Base-by-base conservation (phyloP, 2,329 filamentous ascomycete species). In the Graphilbum sp. region DNA sequence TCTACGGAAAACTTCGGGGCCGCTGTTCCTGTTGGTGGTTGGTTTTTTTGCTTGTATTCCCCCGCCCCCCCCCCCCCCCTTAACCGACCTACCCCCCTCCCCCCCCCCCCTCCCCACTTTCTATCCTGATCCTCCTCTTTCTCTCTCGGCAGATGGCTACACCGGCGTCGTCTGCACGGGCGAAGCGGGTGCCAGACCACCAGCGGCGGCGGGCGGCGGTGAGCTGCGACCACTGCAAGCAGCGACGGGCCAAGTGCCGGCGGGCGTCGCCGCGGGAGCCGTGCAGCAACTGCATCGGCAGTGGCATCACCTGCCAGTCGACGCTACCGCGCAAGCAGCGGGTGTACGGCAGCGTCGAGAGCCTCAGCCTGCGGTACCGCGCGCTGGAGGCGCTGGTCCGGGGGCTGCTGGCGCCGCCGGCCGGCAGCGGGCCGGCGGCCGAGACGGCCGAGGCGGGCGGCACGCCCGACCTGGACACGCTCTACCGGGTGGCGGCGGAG, bases 161-260 rank as follows among this genome's bases (percentile, higher is more conserved):
- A 24, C 11, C 13, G 21, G n/a, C n/a, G n/a, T n/a, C n/a, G n/a
- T n/a, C n/a, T n/a, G n/a, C n/a, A n/a, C 36, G 37, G 13, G 35
- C 37, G 19, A 49, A 50, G 41, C 49, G 54, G 40, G 59, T 63
- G 12, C 61, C 61, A 6, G 52, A 56, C 34, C 58, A 62, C 40
- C 59, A 61, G 46, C 53, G 61, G 32, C 61, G 63, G 44, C 52
- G 60, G 19, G 61, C 61, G 36, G 61, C 63, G 44, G 58, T 57
- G 15, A 57, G 53, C 38, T 64, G 61, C 49, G 61, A 64, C 49
- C 59, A 60, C 41, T 63, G 60, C 54, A 63, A 63, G 50, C 57
- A 54, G 41, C 51, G 60, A 34, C 63, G 63, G 47, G 60, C 63
- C 41, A 63, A 63, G 47, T 64, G 61, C 49, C 50, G 57, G 40